Conservation (phyloP, 176 grass and related monocot genomes). For the Zoysia pacifica region DNA sequence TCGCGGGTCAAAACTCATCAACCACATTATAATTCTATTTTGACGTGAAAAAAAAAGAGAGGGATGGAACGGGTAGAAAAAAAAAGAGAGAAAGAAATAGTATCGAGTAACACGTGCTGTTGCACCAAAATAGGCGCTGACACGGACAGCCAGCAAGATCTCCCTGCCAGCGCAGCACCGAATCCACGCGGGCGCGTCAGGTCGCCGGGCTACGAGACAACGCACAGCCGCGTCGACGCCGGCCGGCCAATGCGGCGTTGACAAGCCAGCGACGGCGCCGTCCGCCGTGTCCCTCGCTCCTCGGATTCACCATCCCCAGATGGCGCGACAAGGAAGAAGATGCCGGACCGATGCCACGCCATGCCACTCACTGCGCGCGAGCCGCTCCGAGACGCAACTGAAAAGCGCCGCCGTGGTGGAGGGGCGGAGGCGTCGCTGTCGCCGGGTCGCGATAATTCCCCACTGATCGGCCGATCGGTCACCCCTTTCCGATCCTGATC, state of each 20-base stretch:
- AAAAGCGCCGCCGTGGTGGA: not conserved
- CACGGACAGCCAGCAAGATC: not conserved
- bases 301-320: not conserved
- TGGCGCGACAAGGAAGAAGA: too few relatives aligned
- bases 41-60: too few relatives aligned
- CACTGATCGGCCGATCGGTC: not conserved
- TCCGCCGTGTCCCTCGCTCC: conserved; percentile 24
- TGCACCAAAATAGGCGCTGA: not conserved
- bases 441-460: not conserved
- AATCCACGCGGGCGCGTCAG: conserved; percentile 4
- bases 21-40: not conserved
- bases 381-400: not conserved
- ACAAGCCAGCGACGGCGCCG: conserved; percentile 40
- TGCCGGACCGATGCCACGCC: not conserved
- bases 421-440: not conserved
- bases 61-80: not conserved
- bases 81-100: not conserved
- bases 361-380: not conserved
- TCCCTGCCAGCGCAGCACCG: not conserved
- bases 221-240: not conserved
- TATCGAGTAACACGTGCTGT: not conserved
- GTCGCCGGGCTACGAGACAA: not conserved
- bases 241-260: conserved; percentile 32
- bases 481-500: not conserved
- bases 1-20: not conserved